Percentiles rank a stretch among this genome's conserved stretches.
Evolutionary conservation across 2,329 filamentous ascomycete species (phyloP).

Genomic region (Colletotrichum sp.): DNA sequence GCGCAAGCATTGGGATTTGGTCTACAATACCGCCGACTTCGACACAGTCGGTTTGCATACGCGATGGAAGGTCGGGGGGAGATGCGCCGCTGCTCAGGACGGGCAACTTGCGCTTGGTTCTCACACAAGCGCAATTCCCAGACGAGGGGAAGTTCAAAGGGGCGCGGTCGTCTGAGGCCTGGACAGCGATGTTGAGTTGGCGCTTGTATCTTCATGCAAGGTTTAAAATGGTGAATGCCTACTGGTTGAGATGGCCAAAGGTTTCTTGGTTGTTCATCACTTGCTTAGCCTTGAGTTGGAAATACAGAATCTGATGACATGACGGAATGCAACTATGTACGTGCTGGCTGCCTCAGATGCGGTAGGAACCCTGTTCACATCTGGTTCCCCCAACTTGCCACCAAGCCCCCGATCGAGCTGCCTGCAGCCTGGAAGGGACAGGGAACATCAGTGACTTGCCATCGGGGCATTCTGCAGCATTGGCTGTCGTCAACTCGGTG

Average conservation of each 20-base stretch:
- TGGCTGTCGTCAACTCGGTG: conserved; percentile 14
- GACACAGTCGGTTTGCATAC: neutral
- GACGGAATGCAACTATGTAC: neutral
- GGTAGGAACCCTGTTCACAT: neutral
- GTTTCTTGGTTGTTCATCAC: conserved; percentile 1
- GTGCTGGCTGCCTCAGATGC: neutral
- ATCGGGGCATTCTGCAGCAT: neutral
- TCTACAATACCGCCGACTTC: conserved; percentile 7
- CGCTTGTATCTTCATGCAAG: conserved; percentile 1
- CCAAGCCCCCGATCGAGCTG: neutral
- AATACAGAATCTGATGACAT: neutral
- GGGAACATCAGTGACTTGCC: neutral
- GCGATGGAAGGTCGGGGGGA: neutral
- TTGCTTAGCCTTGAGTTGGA: neutral
- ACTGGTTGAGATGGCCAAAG: neutral
- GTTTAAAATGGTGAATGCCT: neutral
- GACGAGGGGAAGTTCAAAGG: neutral
- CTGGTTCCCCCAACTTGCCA: neutral
- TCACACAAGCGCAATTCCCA: neutral
- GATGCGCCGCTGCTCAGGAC: neutral
- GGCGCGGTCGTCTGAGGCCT: neutral
- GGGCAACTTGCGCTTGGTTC: neutral
- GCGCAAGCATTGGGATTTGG: conserved; percentile 15
- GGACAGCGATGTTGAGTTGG: neutral
- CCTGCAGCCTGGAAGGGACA: neutral